Evolutionary conservation across 1,284 basidiomycete genomes (phyloP), one percentile per base, ranked within the genome.

Genomic region (Cryptococcus sp.): DNA sequence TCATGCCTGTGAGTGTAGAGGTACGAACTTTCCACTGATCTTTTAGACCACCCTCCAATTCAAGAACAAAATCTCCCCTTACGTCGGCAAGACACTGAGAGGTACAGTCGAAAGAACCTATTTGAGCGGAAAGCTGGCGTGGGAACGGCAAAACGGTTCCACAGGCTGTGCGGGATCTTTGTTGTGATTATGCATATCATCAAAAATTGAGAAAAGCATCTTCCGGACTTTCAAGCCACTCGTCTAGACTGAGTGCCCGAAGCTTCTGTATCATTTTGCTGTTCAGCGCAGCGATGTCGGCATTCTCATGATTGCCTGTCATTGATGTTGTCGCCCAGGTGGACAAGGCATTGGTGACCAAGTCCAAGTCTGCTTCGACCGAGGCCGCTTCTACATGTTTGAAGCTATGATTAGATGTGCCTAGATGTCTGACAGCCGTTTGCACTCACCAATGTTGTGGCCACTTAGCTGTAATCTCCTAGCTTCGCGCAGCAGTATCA

Each of bases 11-110:
- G 61, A 59, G 84, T 70, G 38, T 20, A 23, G 23, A 25, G 19
- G 13, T 20, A 2, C 20, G 3, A 15, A 16, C 20, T 10, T 17
- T 19, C 35, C 23, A 39, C 31, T 31, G 31, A 50, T 22, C 5
- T n/a, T 45, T n/a, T 47, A 86, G 71, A 85, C 88, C 31, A 74
- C 78, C 19, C 80, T 96, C 17, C 83, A 86, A 60, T 96, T 94
- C 83, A 94, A 91, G 81, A 95, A 96, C 81, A 94, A 93, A 77
- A 73, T 94, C 16, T 90, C 90, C 17, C 90, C 93, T 4, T 97
- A 94, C 72, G 84, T 89, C 65, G 91, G 91, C 5, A 80, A 85
- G 70, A 82, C 71, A 22, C 81, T 95, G 47, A 78, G 69, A n/a
- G 61, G 61, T 2, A 79, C 80, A 35, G 89, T 93, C 23, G 81